Evolutionary conservation across 305 asterid species (phyloP).

Genomic region (Solanum hybrid): DNA sequence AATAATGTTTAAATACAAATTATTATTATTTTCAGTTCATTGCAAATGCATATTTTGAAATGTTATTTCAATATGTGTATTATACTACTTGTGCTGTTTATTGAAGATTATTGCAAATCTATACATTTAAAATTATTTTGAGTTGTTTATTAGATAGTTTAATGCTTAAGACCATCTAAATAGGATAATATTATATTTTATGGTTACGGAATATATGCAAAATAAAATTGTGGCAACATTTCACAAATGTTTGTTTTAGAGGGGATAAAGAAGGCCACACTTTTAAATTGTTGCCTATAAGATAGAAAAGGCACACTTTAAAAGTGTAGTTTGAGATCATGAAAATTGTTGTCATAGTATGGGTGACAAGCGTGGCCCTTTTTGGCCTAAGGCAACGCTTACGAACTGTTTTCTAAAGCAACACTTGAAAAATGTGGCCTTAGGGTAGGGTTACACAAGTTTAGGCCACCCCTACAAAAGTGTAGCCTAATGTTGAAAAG

Average conservation of each 20-base stretch:
- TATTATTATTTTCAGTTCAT: too few species aligned
- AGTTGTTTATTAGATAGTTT: neutral
- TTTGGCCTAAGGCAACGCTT: neutral
- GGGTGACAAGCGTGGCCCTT: neutral
- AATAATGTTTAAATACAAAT: neutral
- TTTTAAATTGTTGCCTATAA: neutral
- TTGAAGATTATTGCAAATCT: neutral
- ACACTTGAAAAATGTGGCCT: neutral
- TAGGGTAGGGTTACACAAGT: neutral
- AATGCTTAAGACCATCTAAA: neutral
- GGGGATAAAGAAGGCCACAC: neutral
- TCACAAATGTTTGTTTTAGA: neutral
- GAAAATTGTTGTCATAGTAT: neutral
- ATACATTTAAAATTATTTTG: neutral
- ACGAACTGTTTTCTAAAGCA: neutral
- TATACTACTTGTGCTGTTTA: neutral
- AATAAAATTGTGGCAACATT: neutral
- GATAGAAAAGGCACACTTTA: neutral
- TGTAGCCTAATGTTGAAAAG: neutral
- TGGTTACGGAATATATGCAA: neutral
- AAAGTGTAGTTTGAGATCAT: neutral
- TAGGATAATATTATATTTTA: too few species aligned
- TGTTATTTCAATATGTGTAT: neutral
- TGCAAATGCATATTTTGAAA: neutral
- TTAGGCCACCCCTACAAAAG: neutral